Conservation (phyloP, 805 yeast genomes). For the Yarrowia sp. region DNA sequence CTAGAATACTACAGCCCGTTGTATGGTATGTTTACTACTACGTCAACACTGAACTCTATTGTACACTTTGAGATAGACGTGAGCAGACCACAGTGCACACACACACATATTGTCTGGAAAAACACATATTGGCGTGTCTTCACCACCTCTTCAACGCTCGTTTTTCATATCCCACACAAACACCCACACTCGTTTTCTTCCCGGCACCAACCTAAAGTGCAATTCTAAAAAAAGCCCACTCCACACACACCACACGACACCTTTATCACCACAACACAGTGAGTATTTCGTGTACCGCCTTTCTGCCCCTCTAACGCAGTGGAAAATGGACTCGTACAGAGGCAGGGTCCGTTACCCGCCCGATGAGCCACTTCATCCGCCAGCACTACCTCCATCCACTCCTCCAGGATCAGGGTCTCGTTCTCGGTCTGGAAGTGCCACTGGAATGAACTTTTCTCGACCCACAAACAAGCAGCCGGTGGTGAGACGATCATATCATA, state of each 20-base stretch:
- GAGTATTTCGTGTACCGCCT: not conserved
- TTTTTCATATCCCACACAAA: not conserved
- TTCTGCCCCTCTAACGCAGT: not conserved
- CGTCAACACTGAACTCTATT: too few relatives aligned
- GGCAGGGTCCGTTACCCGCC: constrained; percentile 23
- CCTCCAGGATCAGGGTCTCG: not conserved
- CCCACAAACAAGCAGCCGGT: constrained; percentile 13
- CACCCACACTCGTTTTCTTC: not conserved
- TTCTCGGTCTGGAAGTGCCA: not conserved
- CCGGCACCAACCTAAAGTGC: constrained; percentile 3
- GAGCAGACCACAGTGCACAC: too few relatives aligned
- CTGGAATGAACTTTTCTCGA: constrained; percentile 4
- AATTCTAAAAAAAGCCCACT: not conserved
- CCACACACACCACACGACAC: not conserved
- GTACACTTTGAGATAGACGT: too few relatives aligned
- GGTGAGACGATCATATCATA: not conserved
- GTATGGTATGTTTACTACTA: too few relatives aligned
- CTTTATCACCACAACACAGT: constrained; percentile 9
- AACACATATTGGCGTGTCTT: too few relatives aligned
- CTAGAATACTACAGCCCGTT: too few relatives aligned
- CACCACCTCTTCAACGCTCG: too few relatives aligned
- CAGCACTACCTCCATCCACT: not conserved
- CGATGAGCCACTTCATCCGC: constrained; percentile 7
- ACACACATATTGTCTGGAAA: too few relatives aligned
- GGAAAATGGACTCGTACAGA: constrained; percentile 24